Base-by-base conservation (phyloP, 768 basidiomycete species). In the Mrakia blollopis region DNA sequence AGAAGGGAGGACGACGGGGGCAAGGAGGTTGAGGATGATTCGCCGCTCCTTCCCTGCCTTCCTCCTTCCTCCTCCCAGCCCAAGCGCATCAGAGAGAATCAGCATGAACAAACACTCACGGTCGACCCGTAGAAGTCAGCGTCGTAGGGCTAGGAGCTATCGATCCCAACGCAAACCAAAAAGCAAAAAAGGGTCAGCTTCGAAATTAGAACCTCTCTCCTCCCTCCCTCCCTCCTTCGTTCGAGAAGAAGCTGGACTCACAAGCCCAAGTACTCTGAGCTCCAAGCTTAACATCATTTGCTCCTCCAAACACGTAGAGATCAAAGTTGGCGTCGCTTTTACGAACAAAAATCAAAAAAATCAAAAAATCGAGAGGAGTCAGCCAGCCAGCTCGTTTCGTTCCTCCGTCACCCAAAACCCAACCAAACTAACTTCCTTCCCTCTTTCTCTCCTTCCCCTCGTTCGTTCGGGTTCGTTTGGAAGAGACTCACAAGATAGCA, bases 221-320 rank as follows among this genome's bases (percentile, higher is more conserved):
- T 13, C 61, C 69, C 14, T 47, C 73, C 60, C 39, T 3, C 37
- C 50, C 62, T 37, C 28, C 47, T 63, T 76, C 47, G 32, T 14
- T 60, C n/a, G n/a, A n/a, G n/a, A n/a, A n/a, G n/a, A 21, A 60
- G 32, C 80, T 84, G 23, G 77, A 79, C 88, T 86, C 85, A 85
- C 87, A 86, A 25, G 85, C 82, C 93, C 93, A 97, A 7, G 87
- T 86, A 80, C 87, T 86, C 80, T 89, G 88, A 5, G 88, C 85
- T 18, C 93, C 92, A 70, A 91, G 89, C 80, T 88, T 89, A 85
- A 91, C 94, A 83, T 97, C 94, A 81, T 91, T 90, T 77, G 89
- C 90, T 75, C 90, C 88, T 74, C 91, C 92, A 82, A 98, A 92
- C 30, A 90, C 92, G 72, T 92, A 88, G 72, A 98, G 87, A 83